phyloP scores from a whole-genome alignment of 345 rosid genomes.

The Cochlearia excelsa region DNA sequence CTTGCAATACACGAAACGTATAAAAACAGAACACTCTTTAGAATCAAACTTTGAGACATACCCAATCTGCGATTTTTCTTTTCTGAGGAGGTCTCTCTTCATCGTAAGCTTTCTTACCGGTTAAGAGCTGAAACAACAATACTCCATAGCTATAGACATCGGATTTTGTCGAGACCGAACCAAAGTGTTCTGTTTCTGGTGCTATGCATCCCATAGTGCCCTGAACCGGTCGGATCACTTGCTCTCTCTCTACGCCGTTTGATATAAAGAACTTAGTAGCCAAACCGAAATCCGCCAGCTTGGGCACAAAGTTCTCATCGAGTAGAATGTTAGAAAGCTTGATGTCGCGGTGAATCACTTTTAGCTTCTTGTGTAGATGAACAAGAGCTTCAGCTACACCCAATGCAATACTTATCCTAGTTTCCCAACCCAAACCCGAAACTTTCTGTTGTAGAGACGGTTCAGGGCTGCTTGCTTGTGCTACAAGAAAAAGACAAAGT shows the following conservation, averaged over 20 bases:
- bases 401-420: constrained; percentile 63
- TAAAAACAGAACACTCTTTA: background rate
- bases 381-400: constrained; percentile 66
- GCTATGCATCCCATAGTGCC: constrained; percentile 65
- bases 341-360: constrained; percentile 59
- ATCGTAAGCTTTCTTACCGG: constrained; percentile 57
- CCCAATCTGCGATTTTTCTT: constrained; percentile 8
- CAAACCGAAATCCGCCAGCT: constrained; percentile 56
- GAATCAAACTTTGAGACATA: background rate
- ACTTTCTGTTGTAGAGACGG: background rate
- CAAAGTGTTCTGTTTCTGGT: constrained; percentile 33
- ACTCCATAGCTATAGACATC: constrained; percentile 82
- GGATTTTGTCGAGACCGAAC: constrained; percentile 56
- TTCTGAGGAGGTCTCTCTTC: constrained; percentile 27
- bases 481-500: background rate
- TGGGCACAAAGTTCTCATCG: constrained; percentile 40
- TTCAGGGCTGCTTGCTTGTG: too few species aligned
- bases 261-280: constrained; percentile 39
- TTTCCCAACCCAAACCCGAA: constrained; percentile 52
- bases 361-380: constrained; percentile 55
- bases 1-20: background rate
- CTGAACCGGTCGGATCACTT: constrained; percentile 53
- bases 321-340: constrained; percentile 67
- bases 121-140: constrained; percentile 60
- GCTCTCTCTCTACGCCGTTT: constrained; percentile 45